Base-by-base conservation (phyloP, 306 rosid genomes). In the Ceratonia siliqua region DNA sequence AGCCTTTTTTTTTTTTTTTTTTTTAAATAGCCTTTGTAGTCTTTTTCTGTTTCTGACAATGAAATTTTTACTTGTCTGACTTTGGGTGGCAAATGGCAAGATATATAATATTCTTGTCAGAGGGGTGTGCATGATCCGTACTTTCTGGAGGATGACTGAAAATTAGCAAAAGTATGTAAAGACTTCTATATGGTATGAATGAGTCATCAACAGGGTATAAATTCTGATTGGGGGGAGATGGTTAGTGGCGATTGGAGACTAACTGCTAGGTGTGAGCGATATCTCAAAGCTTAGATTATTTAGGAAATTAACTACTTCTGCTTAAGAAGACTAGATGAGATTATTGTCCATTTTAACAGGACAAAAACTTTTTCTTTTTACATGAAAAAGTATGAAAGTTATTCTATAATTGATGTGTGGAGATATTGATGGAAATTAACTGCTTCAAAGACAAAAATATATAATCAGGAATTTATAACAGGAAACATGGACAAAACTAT, bases 41-140 rank as follows among this genome's bases (percentile, higher is more conserved):
- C 55, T 43, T 11, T 57, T 73, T 66, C 67, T 71, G 62, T 57
- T 79, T 77, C 24, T 27, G 25, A 65, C 78, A 21, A 30, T 33
- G 71, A 58, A 56, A 77, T 49, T n/a, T n/a, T n/a, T 64, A 49
- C 52, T 71, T 30, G 73, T 52, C 24, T 73, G 38, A 20, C 28
- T 45, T 55, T 9, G 45, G 48, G 53, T 42, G 48, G 43, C 55
- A 35, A 56, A 13, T 32, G 24, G 18, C 5, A 25, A 41, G 15
- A 52, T 55, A 13, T 38, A 12, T 20, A 58, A 21, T 61, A 43
- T 54, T 22, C 46, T 41, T 45, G 67, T 18, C 11, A 50, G 81
- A 64, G 70, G 33, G 70, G 11, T 21, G 33, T 13, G 42, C 42
- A 49, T 49, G 21, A 7, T 49, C 24, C 9, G 22, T 18, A 50